Evolutionary conservation across 2,329 filamentous ascomycete species (phyloP).

Genomic region (Chaetomium sp.): DNA sequence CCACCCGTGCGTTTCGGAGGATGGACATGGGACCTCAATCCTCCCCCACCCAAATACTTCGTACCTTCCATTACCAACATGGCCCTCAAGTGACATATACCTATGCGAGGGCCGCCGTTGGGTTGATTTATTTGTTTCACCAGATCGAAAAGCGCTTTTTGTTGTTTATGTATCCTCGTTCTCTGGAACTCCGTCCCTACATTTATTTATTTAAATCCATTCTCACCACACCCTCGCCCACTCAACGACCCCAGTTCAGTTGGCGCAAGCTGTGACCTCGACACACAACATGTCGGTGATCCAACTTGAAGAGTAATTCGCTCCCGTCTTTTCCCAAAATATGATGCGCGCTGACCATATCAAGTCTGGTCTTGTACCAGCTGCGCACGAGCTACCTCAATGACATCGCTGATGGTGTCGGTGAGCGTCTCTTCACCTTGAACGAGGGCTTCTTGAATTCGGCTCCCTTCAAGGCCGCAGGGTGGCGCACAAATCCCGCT

Average conservation of each 20-base stretch:
- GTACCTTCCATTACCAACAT: neutral
- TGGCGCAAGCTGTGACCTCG: neutral
- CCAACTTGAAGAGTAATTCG: constrained; percentile 46
- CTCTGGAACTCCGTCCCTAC: no score
- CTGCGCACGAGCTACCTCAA: constrained; percentile 78
- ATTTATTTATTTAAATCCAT: no score
- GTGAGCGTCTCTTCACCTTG: constrained; percentile 79
- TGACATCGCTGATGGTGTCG: constrained; percentile 79
- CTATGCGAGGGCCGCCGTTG: neutral
- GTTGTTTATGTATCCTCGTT: neutral
- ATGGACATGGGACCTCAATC: neutral
- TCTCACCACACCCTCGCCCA: neutral
- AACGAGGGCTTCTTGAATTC: constrained; percentile 79
- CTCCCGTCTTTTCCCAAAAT: neutral
- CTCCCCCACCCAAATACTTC: neutral
- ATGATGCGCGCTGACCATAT: constrained; percentile 23
- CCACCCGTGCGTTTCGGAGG: neutral
- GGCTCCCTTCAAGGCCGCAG: constrained; percentile 78
- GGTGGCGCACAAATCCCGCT: constrained; percentile 73
- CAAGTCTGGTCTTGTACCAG: constrained; percentile 78
- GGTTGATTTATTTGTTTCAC: neutral
- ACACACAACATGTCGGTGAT: constrained; percentile 46
- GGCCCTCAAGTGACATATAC: neutral
- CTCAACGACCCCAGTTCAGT: neutral
- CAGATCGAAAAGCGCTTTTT: neutral